Evolutionary conservation across 352 stramenopile species (phyloP), one percentile per base, ranked within the genome.

Genomic region (Pythium brachiatum): DNA sequence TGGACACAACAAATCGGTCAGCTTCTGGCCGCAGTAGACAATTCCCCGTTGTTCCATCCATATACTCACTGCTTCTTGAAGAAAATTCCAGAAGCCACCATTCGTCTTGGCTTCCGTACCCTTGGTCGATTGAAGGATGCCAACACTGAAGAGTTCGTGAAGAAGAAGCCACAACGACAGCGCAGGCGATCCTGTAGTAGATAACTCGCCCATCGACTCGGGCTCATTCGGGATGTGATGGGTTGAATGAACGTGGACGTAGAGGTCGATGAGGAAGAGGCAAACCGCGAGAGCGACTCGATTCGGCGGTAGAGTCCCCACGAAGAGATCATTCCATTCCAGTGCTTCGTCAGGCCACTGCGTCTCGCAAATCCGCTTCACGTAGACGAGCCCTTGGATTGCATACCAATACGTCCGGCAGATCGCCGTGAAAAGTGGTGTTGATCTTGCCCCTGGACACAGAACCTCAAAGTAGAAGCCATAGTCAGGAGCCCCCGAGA

Each of bases 211-310:
- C 5, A 7, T 48, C 3, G 18, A 27, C 18, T 11, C 41, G n/a
- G 18, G 21, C 1, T 48, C 52, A 20, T 20, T 18, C 4, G 69
- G 52, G 16, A 81, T 25, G 15, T 67, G 66, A 61, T 94, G 81
- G 1, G 79, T 89, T 26, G 78, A 79, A 15, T 81, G 85, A 25
- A 92, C 68, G 34, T 90, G 84, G 2, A 94, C 50, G 48, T 79
- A 83, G 46, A 90, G 68, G 39, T 94, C 85, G 48, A 91, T 73
- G 32, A 94, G 69, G 52, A 90, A 94, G n/a, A 89, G 76, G 50
- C 78, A 74, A 1, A 70, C 64, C 11, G 79, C 78, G 12, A 88
- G 57, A 25, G 70, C 77, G 18, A 87, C 68, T 44, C 75, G 64
- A 55, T 83, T 89, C 8, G 73, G 53, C 7, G 72, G 68, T 5